These are phyloP conservation scores for Exophiala bonariae DNA, from an alignment of 2,329 filamentous ascomycete species.

Conservation along the genomic window DNA sequence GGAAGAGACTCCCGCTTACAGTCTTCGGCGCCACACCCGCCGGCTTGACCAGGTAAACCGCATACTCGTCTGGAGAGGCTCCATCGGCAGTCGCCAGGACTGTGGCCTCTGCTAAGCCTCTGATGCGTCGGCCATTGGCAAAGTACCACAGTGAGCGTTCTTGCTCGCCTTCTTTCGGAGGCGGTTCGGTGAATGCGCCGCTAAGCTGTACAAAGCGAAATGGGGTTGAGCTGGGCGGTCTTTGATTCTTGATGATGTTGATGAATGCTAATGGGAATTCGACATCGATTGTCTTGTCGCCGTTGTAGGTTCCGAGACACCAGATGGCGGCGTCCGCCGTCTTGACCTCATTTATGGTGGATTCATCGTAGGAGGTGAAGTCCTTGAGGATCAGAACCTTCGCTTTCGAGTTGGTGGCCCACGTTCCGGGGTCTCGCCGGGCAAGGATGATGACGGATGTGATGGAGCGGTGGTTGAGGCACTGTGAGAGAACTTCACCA, in stretches of 20 bases:
- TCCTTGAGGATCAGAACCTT: conserved; percentile 53
- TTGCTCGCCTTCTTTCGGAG: conserved; percentile 8
- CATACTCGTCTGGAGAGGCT: conserved; percentile 1
- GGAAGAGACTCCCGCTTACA: background rate
- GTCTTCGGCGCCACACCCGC: conserved; percentile 6
- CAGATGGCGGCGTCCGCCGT: conserved; percentile 50
- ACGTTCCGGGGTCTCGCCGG: conserved; percentile 45
- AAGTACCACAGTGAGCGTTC: conserved; percentile 13
- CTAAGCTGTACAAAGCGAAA: conserved; percentile 17
- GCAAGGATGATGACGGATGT: conserved; percentile 54
- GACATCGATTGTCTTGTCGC: conserved; percentile 12
- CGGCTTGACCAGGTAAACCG: conserved; percentile 13
- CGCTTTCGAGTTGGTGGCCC: conserved; percentile 50
- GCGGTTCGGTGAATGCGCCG: conserved; percentile 17
- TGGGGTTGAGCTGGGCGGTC: background rate
- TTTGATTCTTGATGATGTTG: conserved; percentile 11
- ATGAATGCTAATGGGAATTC: conserved; percentile 17
- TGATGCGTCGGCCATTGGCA: background rate
- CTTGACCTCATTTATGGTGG: conserved; percentile 41
- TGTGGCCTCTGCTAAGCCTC: conserved; percentile 3
- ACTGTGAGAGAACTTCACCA: conserved; percentile 52
- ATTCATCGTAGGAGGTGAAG: conserved; percentile 53
- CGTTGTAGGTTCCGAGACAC: conserved; percentile 28
- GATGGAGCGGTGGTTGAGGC: conserved; percentile 52
- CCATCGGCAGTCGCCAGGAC: background rate